Base-by-base conservation (phyloP, 805 yeast genomes). In the Starmerella scarabaei region DNA sequence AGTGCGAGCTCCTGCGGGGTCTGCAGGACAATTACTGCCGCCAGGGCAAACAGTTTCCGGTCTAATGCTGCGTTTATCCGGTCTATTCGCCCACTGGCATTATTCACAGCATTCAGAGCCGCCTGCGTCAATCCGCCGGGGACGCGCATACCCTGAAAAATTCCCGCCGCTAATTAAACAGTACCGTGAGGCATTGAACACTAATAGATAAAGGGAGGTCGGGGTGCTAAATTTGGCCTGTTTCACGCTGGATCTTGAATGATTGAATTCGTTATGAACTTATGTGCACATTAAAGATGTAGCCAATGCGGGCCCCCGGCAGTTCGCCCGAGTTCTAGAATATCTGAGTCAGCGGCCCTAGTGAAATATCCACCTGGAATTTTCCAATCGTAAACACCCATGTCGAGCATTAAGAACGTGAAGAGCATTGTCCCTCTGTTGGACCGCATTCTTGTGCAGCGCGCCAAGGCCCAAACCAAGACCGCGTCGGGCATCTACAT, bases 361-460 rank as follows among this genome's bases (percentile, higher is more conserved):
- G n/a, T n/a, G n/a, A n/a, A n/a, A n/a, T n/a, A n/a, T n/a, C n/a
- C n/a, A n/a, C n/a, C n/a, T n/a, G n/a, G n/a, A n/a, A n/a, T n/a
- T n/a, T n/a, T n/a, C n/a, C n/a, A n/a, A n/a, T n/a, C n/a, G n/a
- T n/a, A n/a, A n/a, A n/a, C n/a, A n/a, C n/a, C n/a, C n/a, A 49
- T 47, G 53, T 45, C 52, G 21, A 40, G 85, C 36, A 59, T 80
- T 50, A 84, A 82, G 64, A 76, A 82, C 51, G 91, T 83, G 55
- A 80, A 84, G 66, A 73, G 84, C 44, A 79, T 91, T 59, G 77
- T 79, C 52, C 98, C 98, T 49, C 75, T 93, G 53, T 71, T 91
- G 53, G 97, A 91, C 77, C 80, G 98, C 67, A 88, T 91, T 46
- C 75, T 91, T 49, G 95, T 91, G 48, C 96, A 86, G 69, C 81